Evolutionary conservation across 192 early-diverging fungal species (phyloP).

Genomic region (Pilobolus umbonatus): DNA sequence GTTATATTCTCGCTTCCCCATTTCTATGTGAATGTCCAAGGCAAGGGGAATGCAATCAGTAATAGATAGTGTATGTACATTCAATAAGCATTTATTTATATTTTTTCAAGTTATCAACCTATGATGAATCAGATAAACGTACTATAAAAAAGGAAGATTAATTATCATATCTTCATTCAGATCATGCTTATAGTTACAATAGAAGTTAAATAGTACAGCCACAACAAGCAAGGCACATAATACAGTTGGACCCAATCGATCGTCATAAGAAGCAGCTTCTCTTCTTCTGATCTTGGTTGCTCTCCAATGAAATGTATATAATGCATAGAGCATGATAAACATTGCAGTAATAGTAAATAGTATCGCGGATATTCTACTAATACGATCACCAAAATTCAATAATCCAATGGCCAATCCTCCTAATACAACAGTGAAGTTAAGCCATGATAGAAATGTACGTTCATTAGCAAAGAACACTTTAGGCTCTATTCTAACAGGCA

Average conservation of each 20-base stretch:
- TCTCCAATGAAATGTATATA: slow-evolving; percentile 74
- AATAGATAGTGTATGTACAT: too few relatives aligned
- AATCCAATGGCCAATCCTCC: slow-evolving; percentile 72
- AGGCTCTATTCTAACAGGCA: slow-evolving; percentile 73
- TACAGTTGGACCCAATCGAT: slow-evolving; percentile 67
- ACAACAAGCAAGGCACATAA: slow-evolving; percentile 60
- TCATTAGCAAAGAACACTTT: slow-evolving; percentile 96
- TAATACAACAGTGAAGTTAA: slow-evolving; percentile 75
- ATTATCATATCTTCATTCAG: background rate
- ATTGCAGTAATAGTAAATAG: slow-evolving; percentile 56
- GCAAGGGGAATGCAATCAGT: too few relatives aligned
- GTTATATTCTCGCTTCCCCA: too few relatives aligned
- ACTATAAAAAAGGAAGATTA: background rate
- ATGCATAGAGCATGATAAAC: slow-evolving; percentile 73
- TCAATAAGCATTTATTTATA: too few relatives aligned
- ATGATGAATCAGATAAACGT: too few relatives aligned
- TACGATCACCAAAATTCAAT: slow-evolving; percentile 74
- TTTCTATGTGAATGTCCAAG: too few relatives aligned
- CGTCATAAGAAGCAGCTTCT: slow-evolving; percentile 76
- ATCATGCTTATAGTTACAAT: slow-evolving; percentile 25
- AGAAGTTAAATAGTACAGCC: slow-evolving; percentile 70
- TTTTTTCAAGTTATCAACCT: too few relatives aligned
- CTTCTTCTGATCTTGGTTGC: slow-evolving; percentile 69
- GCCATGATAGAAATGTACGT: slow-evolving; percentile 87
- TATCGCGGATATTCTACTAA: slow-evolving; percentile 47